A percentile compares a stretch with the other conserved stretches of the same genome.
These are phyloP conservation scores for Phialophora expanda DNA, from an alignment of 2,329 filamentous ascomycete genomes.

Conservation along the genomic window DNA sequence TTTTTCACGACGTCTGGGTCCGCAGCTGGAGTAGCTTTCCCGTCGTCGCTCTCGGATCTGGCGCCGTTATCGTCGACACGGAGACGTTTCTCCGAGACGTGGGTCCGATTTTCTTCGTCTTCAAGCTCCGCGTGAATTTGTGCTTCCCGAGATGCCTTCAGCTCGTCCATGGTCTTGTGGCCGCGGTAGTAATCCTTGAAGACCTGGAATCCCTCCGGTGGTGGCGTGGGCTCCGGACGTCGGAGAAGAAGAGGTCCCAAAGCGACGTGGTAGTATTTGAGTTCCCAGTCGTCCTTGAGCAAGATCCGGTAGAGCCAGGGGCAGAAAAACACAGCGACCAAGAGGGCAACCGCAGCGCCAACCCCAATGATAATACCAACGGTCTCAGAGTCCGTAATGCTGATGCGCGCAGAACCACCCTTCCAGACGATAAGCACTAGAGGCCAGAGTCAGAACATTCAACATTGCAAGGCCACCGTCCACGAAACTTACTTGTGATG, in stretches of 20 bases:
- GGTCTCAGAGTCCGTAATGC: background rate
- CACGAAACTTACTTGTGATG: too few relatives aligned
- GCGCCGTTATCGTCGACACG: background rate
- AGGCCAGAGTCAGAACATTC: too few relatives aligned
- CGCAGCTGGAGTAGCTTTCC: background rate
- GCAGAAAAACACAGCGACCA: conserved; percentile 28
- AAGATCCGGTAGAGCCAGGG: conserved; percentile 27
- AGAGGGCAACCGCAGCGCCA: conserved; percentile 11
- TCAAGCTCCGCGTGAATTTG: too few relatives aligned
- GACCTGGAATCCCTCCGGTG: conserved; percentile 9
- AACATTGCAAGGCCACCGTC: too few relatives aligned
- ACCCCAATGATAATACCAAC: conserved; percentile 11
- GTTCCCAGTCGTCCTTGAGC: conserved; percentile 23
- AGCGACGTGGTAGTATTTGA: conserved; percentile 25
- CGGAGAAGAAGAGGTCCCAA: conserved; percentile 24
- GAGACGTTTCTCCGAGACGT: background rate
- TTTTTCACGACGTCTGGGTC: background rate
- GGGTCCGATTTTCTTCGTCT: conserved; percentile 1
- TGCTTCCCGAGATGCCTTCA: conserved; percentile 6
- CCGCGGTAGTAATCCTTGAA: conserved; percentile 28
- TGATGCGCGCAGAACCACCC: conserved; percentile 11
- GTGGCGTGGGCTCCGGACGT: background rate
- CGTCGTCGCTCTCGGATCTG: background rate
- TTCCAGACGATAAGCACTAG: conserved; percentile 33
- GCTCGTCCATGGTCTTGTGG: conserved; percentile 23